These are phyloP conservation scores for Bryoglossum gracile DNA, from an alignment of 495 filamentous ascomycete species.

Conservation along the genomic window DNA sequence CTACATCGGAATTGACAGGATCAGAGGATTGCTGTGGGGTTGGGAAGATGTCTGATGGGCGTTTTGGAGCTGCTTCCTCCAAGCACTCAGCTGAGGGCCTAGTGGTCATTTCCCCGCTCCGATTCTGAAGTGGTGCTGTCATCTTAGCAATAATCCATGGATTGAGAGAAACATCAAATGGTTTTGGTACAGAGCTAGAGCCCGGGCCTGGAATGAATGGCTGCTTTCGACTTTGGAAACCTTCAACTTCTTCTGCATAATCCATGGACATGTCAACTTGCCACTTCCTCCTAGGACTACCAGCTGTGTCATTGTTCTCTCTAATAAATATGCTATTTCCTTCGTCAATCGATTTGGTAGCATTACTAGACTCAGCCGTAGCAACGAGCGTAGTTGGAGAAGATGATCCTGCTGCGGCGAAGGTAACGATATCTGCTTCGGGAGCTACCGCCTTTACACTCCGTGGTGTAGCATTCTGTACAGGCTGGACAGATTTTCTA, in stretches of 20 bases:
- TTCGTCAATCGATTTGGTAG: not conserved
- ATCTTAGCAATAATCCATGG: slow-evolving; percentile 57
- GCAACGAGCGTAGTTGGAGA: not conserved
- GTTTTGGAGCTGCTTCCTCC: too few relatives aligned
- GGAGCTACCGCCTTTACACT: not conserved
- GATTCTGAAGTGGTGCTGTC: slow-evolving; percentile 34
- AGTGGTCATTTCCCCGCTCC: too few relatives aligned
- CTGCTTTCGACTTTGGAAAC: slow-evolving; percentile 13
- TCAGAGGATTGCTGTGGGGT: slow-evolving; percentile 19
- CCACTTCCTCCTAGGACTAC: slow-evolving; percentile 22
- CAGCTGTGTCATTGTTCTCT: slow-evolving; percentile 5
- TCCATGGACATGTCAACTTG: slow-evolving; percentile 34
- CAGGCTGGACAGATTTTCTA: too few relatives aligned
- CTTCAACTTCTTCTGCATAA: slow-evolving; percentile 24
- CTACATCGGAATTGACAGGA: not conserved
- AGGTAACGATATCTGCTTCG: not conserved
- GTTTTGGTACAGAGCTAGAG: not conserved
- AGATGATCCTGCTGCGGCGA: not conserved
- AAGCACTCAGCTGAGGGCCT: too few relatives aligned
- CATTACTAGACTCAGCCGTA: not conserved
- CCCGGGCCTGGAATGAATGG: not conserved
- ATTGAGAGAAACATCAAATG: slow-evolving; percentile 33
- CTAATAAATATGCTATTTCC: too few relatives aligned
- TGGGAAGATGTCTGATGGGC: slow-evolving; percentile 14
- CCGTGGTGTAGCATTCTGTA: not conserved